Evolutionary conservation across 805 yeast genomes (phyloP).

Genomic region (Scheffersomyces spartinae): DNA sequence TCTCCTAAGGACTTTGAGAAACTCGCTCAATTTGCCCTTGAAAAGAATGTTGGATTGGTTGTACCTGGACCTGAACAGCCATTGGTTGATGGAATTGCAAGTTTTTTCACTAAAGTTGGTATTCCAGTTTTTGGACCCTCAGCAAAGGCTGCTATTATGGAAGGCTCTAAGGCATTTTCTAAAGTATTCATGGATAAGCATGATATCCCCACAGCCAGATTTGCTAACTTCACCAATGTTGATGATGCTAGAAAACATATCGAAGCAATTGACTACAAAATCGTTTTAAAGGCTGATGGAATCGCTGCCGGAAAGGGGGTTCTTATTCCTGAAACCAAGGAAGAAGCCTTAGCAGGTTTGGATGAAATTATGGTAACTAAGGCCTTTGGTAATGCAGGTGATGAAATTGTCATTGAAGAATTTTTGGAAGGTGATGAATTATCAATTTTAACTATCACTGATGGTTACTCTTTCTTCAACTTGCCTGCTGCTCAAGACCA

Average conservation of each 20-base stretch:
- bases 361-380: slow-evolving; percentile 81
- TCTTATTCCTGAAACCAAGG: slow-evolving; percentile 70
- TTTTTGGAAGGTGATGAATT: slow-evolving; percentile 95
- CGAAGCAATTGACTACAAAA: slow-evolving; percentile 50
- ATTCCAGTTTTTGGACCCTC: slow-evolving; percentile 97
- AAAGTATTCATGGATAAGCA: slow-evolving; percentile 90
- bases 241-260: slow-evolving; percentile 69
- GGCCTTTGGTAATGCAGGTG: slow-evolving; percentile 90
- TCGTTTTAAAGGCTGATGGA: slow-evolving; percentile 95
- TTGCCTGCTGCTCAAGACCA: slow-evolving; percentile 98
- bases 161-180: slow-evolving; percentile 92
- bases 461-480: slow-evolving; percentile 84
- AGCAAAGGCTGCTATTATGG: slow-evolving; percentile 82
- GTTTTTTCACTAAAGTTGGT: slow-evolving; percentile 67
- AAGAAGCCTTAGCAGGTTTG: slow-evolving; percentile 79
- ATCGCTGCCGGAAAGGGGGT: slow-evolving; percentile 99
- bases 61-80: slow-evolving; percentile 99
- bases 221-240: slow-evolving; percentile 67
- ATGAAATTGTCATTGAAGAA: slow-evolving; percentile 88
- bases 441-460: slow-evolving; percentile 82
- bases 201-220: slow-evolving; percentile 89
- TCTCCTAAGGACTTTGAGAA: slow-evolving; percentile 54
- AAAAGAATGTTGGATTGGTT: slow-evolving; percentile 57
- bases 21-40: slow-evolving; percentile 64
- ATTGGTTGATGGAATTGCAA: slow-evolving; percentile 82